Percentiles rank a stretch among this genome's conserved stretches.
Conservation (phyloP, 192 early-diverging fungal species). For the Gonapodya sp. region DNA sequence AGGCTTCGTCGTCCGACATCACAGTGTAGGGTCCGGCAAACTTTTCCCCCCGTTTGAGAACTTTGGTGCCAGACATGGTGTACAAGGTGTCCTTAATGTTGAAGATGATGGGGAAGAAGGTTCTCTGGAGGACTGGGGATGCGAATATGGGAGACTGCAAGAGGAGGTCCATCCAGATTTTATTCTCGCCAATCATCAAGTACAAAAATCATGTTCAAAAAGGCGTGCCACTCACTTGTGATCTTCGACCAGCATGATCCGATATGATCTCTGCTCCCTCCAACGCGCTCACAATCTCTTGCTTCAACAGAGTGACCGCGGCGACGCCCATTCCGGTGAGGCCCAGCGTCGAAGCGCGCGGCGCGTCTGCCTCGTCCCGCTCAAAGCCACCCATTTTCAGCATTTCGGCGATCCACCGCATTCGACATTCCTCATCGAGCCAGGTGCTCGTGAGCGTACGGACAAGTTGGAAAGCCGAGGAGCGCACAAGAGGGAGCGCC, state of each 20-base stretch:
- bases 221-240: neutral
- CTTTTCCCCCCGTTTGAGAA: neutral
- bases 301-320: neutral
- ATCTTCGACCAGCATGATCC: too few relatives aligned
- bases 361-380: neutral
- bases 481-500: neutral
- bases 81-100: neutral
- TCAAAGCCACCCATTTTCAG: neutral
- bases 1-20: neutral
- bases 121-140: neutral
- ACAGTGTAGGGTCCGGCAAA: neutral
- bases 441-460: neutral
- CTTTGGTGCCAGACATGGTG: neutral
- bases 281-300: neutral
- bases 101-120: neutral
- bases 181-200: neutral
- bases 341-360: neutral
- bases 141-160: neutral
- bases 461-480: neutral
- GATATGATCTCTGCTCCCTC: neutral
- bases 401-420: neutral
- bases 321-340: neutral
- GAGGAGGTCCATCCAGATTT: neutral
- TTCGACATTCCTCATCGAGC: neutral
- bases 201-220: neutral